A percentile compares a stretch with the other conserved stretches of the same genome.
These are phyloP conservation scores for Phytophthora ohioensis DNA, from an alignment of 352 stramenopile species.

Conservation along the genomic window DNA sequence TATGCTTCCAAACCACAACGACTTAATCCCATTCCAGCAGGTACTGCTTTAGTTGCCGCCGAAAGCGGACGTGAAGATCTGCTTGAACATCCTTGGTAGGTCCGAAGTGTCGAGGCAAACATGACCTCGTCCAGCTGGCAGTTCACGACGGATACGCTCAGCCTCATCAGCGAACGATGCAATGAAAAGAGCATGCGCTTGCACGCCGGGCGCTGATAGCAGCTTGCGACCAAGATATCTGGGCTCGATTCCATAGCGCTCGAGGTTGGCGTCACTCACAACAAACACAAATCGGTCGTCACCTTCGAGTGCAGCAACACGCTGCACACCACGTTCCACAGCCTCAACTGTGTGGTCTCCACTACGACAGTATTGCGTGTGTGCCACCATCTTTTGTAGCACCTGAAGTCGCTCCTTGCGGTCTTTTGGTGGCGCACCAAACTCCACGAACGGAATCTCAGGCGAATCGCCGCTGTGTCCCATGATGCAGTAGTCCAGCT, in stretches of 20 bases:
- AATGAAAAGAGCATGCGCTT: conserved; percentile 87
- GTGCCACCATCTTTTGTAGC: conserved; percentile 94
- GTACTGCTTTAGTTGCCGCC: conserved; percentile 16
- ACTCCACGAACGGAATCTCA: conserved; percentile 92
- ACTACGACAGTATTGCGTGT: conserved; percentile 94
- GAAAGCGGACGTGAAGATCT: conserved; percentile 82
- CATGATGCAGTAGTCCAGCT: conserved; percentile 94
- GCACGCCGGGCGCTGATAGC: conserved; percentile 58
- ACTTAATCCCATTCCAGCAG: too few relatives aligned
- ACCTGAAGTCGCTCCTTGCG: conserved; percentile 92
- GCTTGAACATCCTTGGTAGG: conserved; percentile 84
- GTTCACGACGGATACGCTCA: conserved; percentile 59
- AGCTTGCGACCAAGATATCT: conserved; percentile 63
- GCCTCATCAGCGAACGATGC: conserved; percentile 88
- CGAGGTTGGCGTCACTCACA: conserved; percentile 96
- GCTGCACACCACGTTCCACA: conserved; percentile 82
- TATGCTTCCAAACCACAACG: neutral
- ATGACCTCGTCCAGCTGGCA: conserved; percentile 77
- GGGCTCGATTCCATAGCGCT: conserved; percentile 90
- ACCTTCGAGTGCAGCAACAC: conserved; percentile 65
- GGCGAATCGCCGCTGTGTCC: conserved; percentile 92
- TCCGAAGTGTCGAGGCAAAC: conserved; percentile 85
- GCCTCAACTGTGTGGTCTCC: conserved; percentile 96
- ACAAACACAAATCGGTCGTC: conserved; percentile 93
- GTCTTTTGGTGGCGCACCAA: conserved; percentile 80